phyloP scores from a whole-genome alignment of 176 grass and related monocot genomes.

The Elaeis guineensis region DNA sequence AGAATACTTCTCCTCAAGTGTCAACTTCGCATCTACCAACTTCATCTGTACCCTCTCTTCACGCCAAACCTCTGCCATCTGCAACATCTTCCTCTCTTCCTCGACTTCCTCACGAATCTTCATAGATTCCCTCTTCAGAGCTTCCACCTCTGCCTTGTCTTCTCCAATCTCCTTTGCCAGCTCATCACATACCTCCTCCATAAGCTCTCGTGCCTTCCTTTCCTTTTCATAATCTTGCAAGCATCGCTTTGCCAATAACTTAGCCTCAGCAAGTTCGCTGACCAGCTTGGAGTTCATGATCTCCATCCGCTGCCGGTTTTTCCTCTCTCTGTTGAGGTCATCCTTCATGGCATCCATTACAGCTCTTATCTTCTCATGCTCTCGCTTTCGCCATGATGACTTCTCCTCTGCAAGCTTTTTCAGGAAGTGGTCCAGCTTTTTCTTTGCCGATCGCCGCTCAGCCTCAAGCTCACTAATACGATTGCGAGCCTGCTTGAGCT shows the following conservation, averaged over 20 bases:
- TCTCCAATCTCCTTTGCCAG: conserved; percentile 6
- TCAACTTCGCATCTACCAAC: conserved; percentile 6
- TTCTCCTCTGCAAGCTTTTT: conserved; percentile 5
- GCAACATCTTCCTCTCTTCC: conserved; percentile 9
- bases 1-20: conserved; percentile 8
- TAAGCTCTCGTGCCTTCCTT: conserved; percentile 1
- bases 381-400: neutral
- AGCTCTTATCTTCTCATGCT: neutral
- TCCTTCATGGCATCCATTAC: conserved; percentile 1
- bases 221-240: conserved; percentile 13
- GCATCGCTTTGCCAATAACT: neutral
- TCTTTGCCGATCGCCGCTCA: neutral
- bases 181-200: conserved; percentile 4
- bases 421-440: neutral
- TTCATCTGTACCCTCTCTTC: conserved; percentile 14
- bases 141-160: conserved; percentile 2
- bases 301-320: neutral
- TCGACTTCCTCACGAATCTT: conserved; percentile 8
- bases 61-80: conserved; percentile 12
- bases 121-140: conserved; percentile 7
- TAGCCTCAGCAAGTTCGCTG: conserved; percentile 4
- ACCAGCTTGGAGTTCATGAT: conserved; percentile 1
- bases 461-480: neutral
- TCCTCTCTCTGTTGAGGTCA: conserved; percentile 13
- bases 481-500: neutral